Percentiles rank a stretch among this genome's conserved stretches.
These are phyloP conservation scores for Vicia villosa DNA, from an alignment of 306 rosid genomes.

Conservation along the genomic window DNA sequence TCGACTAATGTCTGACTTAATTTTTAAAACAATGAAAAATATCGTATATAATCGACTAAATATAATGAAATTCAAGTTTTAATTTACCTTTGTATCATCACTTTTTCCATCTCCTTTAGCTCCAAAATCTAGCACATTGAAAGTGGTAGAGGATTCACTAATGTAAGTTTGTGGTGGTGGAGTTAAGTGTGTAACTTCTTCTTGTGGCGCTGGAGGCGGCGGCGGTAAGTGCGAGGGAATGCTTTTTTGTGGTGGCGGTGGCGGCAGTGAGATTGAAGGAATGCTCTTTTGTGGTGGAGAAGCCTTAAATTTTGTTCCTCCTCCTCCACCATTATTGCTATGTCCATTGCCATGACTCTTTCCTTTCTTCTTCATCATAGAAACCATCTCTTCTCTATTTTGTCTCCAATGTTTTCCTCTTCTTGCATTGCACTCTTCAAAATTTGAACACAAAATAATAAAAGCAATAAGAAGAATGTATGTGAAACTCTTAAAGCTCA, in stretches of 20 bases:
- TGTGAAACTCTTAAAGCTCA: constrained; percentile 61
- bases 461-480: constrained; percentile 52
- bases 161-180: constrained; percentile 56
- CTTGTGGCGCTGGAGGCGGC: constrained; percentile 45
- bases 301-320: constrained; percentile 66
- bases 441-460: constrained; percentile 71
- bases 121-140: constrained; percentile 81
- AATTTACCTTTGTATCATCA: constrained; percentile 89
- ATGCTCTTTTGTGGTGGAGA: constrained; percentile 49
- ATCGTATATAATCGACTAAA: background rate
- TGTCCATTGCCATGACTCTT: constrained; percentile 46
- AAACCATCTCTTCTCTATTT: constrained; percentile 47
- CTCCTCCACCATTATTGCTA: constrained; percentile 41
- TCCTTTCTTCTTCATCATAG: constrained; percentile 67
- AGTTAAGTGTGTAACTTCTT: constrained; percentile 31
- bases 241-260: constrained; percentile 46
- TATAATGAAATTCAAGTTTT: constrained; percentile 22
- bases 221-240: constrained; percentile 42
- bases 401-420: constrained; percentile 84
- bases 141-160: constrained; percentile 45
- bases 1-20: background rate
- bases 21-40: background rate
- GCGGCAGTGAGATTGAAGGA: constrained; percentile 42
- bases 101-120: constrained; percentile 82
- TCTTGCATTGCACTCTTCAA: constrained; percentile 86